Evolutionary conservation across 371 early-diverging fungal genomes (phyloP), one percentile per base, ranked within the genome.

Genomic region (Nematocida displodere): DNA sequence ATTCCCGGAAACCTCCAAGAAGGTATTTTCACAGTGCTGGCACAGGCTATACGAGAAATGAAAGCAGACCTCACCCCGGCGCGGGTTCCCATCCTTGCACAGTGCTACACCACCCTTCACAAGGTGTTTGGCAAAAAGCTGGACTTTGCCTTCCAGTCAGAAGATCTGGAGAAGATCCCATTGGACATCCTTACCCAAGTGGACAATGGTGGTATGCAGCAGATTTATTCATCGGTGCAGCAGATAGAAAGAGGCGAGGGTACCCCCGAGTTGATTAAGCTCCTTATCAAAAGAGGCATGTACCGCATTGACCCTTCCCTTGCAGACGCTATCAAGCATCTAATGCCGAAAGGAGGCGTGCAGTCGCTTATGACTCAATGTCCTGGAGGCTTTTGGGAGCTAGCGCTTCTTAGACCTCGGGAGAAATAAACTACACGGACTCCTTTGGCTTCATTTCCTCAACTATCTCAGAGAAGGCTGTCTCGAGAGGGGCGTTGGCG

Each of bases 391-490:
- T 62, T 71, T 46, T 71, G 75, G 75, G 75, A 71, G 31, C 13
- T 61, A 2, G 15, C 59, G 0, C 37, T 67, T 47, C 40, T 67
- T 3, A 53, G 61, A n/a, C 44, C 44, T 42, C 44, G 11, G 44
- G 13, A 42, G 44, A 11, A 34, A 17, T 56, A 7, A 11, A 39
- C 28, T 62, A 71, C n/a, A 71, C 59, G 31, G 48, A 49, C 22
- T 58, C 59, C 36, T 71, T 71, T 1, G 75, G 61, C 62, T 71
- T 71, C 59, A 71, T 58, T 62, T 71, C 75, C 24, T 71, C 75
- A 31, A 71, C 61, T 34, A 71, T 71, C 36, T 71, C 75, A 22
- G 62, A 56, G 37, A 56, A 71, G 24, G 75, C 75, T 36, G 66
- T 65, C 20, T 71, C 75, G 11, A 71, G 48, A 39, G 75, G 75